phyloP scores from a whole-genome alignment of 208 protist genomes.

The Trypanosoma rangeli region DNA sequence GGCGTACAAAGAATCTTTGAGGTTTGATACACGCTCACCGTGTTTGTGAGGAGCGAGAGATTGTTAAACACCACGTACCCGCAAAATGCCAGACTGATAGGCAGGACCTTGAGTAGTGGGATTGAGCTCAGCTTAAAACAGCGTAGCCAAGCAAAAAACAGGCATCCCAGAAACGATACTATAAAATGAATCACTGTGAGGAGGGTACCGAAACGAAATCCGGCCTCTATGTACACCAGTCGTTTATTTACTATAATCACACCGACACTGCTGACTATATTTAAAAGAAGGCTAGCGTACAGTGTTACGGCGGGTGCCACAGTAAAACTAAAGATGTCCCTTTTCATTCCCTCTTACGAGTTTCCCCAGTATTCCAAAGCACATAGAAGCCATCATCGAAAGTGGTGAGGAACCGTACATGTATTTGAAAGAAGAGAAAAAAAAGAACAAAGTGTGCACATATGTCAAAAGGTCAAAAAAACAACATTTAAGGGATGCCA shows the following conservation, averaged over 20 bases:
- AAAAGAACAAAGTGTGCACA: background rate
- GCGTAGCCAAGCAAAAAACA: slow-evolving; percentile 41
- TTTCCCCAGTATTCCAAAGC: slow-evolving; percentile 14
- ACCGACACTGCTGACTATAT: slow-evolving; percentile 69
- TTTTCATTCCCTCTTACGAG: background rate
- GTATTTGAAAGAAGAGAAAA: slow-evolving; percentile 22
- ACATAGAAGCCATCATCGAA: slow-evolving; percentile 8
- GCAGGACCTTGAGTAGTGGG: slow-evolving; percentile 38
- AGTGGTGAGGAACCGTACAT: slow-evolving; percentile 1
- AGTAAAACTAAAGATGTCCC: background rate
- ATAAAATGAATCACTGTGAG: slow-evolving; percentile 80
- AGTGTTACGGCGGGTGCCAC: background rate
- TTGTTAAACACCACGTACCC: slow-evolving; percentile 90
- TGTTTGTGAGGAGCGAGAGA: slow-evolving; percentile 80
- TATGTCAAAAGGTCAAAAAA: background rate
- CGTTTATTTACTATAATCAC: slow-evolving; percentile 79
- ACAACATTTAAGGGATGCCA: background rate
- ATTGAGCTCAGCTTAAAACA: slow-evolving; percentile 46
- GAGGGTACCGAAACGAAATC: slow-evolving; percentile 63
- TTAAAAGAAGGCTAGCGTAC: slow-evolving; percentile 52
- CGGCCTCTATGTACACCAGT: slow-evolving; percentile 54
- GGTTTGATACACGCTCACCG: slow-evolving; percentile 84
- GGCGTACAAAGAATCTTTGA: slow-evolving; percentile 87
- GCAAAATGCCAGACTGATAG: slow-evolving; percentile 76
- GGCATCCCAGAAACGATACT: slow-evolving; percentile 60